phyloP scores from a whole-genome alignment of 305 asterid species.

The Rubia peregrina region DNA sequence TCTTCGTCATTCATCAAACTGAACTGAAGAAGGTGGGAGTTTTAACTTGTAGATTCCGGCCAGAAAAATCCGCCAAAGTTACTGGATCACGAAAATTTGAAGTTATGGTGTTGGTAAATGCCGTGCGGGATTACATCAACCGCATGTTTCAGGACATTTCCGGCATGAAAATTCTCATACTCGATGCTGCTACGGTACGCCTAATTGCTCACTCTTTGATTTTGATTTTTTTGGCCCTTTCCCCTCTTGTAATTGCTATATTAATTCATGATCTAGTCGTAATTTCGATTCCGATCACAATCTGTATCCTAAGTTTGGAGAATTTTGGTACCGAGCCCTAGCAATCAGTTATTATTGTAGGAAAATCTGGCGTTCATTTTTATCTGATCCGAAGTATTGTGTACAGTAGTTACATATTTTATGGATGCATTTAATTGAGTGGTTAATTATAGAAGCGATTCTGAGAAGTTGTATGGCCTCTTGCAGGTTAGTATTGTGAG shows the following conservation, averaged over 20 bases:
- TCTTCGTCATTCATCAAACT: background rate
- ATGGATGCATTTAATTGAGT: background rate
- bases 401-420: background rate
- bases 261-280: background rate
- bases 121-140: slow-evolving; percentile 73
- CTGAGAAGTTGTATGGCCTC: background rate
- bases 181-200: slow-evolving; percentile 78
- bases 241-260: background rate
- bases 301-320: background rate
- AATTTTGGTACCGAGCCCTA: no score
- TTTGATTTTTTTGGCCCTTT: background rate
- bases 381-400: background rate
- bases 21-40: background rate
- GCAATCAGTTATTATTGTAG: background rate
- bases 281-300: background rate
- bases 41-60: background rate
- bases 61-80: background rate
- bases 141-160: slow-evolving; percentile 90
- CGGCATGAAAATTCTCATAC: slow-evolving; percentile 97
- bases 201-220: background rate
- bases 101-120: slow-evolving; percentile 57
- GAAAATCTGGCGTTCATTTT: background rate
- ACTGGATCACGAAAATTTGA: background rate
- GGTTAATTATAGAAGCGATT: background rate
- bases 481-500: slow-evolving; percentile 85